phyloP scores from a whole-genome alignment of 2,329 filamentous ascomycete genomes.

The Calonectria ilicicola region DNA sequence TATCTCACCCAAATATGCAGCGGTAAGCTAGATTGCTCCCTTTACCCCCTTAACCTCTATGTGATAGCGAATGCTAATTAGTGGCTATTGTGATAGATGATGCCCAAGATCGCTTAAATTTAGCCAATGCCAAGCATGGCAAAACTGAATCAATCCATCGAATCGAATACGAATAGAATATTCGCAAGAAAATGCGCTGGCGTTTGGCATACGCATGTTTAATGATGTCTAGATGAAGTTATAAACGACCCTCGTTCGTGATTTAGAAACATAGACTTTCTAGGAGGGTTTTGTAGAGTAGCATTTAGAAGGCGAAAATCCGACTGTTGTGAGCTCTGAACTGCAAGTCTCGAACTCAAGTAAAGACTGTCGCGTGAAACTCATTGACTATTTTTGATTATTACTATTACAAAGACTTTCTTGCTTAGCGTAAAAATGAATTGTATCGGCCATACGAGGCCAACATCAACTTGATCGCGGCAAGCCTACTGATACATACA shows the following conservation, averaged over 20 bases:
- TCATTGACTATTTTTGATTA: neutral
- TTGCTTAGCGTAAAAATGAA: neutral
- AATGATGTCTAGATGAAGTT: conserved; percentile 21
- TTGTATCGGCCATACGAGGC: neutral
- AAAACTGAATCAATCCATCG: conserved; percentile 20
- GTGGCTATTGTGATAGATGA: conserved; percentile 39
- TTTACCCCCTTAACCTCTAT: neutral
- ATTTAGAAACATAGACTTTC: neutral
- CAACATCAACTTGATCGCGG: neutral
- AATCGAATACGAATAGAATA: conserved; percentile 6
- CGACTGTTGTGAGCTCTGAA: neutral
- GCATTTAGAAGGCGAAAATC: neutral
- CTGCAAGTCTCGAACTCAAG: neutral
- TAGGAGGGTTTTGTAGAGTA: neutral
- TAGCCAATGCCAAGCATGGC: neutral
- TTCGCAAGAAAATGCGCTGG: neutral
- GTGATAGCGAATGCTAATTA: neutral
- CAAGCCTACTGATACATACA: no score
- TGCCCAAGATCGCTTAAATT: conserved; percentile 45
- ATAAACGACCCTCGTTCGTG: neutral
- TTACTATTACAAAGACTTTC: neutral
- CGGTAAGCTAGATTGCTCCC: conserved; percentile 62
- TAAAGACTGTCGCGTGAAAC: neutral
- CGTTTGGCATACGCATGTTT: neutral
- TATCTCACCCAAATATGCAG: conserved; percentile 86